phyloP scores from a whole-genome alignment of 768 basidiomycete genomes.

The Rhodotorula kratochvilovae region DNA sequence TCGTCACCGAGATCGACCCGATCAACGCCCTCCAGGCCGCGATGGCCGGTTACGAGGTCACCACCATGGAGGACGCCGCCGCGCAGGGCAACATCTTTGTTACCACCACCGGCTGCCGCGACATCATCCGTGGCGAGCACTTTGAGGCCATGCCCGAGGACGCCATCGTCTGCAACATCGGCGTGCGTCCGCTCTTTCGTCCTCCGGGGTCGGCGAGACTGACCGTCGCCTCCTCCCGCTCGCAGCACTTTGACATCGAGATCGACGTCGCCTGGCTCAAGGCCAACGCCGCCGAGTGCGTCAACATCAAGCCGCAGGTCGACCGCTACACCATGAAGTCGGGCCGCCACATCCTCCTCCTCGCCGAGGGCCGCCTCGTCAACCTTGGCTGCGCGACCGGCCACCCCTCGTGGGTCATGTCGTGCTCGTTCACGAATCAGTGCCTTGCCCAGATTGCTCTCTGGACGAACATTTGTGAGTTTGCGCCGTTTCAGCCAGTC shows the following conservation, averaged over 20 bases:
- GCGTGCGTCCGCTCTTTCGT: not conserved
- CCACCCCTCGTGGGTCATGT: conserved; percentile 99
- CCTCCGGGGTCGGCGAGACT: not conserved
- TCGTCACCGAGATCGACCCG: conserved; percentile 97
- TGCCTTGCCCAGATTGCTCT: conserved; percentile 92
- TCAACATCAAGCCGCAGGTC: conserved; percentile 98
- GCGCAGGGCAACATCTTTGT: conserved; percentile 85
- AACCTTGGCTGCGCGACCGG: conserved; percentile 98
- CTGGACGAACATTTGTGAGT: conserved; percentile 59
- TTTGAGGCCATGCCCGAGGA: conserved; percentile 94
- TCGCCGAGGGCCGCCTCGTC: conserved; percentile 97
- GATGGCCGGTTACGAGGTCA: conserved; percentile 99
- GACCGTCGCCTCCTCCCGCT: not conserved
- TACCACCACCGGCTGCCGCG: conserved; percentile 96
- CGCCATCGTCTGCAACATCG: conserved; percentile 84
- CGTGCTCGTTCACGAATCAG: conserved; percentile 98
- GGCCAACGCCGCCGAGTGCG: conserved; percentile 71
- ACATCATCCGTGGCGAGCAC: conserved; percentile 90
- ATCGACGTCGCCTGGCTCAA: conserved; percentile 99
- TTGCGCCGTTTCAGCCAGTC: too few species aligned
- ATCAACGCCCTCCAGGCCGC: conserved; percentile 99
- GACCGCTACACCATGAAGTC: conserved; percentile 90
- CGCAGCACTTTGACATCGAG: conserved; percentile 42
- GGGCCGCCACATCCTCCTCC: conserved; percentile 92
- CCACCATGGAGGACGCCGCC: conserved; percentile 97